Base-by-base conservation (phyloP, 345 rosid genomes). In the Aquilaria malaccensis region DNA sequence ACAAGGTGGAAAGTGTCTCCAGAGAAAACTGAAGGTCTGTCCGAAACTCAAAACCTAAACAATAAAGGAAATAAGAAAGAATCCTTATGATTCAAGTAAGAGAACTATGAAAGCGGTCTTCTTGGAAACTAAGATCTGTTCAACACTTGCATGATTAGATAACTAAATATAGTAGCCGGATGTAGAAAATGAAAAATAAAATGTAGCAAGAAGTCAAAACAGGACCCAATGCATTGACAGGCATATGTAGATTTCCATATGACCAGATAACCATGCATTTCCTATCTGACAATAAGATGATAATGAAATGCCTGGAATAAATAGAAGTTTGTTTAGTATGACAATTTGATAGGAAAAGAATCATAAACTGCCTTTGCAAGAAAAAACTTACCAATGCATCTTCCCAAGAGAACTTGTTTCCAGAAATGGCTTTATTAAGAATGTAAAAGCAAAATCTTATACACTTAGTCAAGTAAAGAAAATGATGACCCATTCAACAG, bases 401-500 rank as follows among this genome's bases (percentile, higher is more conserved):
- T 69, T 77, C 81, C 97, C 96, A 88, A 11, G 79, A 71, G 80
- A 90, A 90, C 45, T 67, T 60, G 58, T 75, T 75, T 65, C 85
- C 93, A 9, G 50, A 10, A 45, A 91, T 65, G 50, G 80, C 72
- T 74, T 81, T 83, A 73, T 86, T 74, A 12, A 94, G 89, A 70
- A 94, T 82, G 73, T 70, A 84, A 54, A 88, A 51, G 73, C 96
- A 94, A 75, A 90, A 90, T 67, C 73, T 83, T 2, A 22, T 22
- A 22, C 22, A 0, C 22, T 22, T 22, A 22, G 22, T 0, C 22
- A 22, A 22, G 22, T 22, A 22, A 22, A 22, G 22, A 22, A 22
- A 22, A 22, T 22, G 22, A 22, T 22, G 22, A 22, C 1, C 22
- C 1, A 22, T 22, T 22, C 22, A 22, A 22, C 22, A 22, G 22